phyloP scores from a whole-genome alignment of 1,284 basidiomycete genomes.

The Cutaneotrichosporon sp. region DNA sequence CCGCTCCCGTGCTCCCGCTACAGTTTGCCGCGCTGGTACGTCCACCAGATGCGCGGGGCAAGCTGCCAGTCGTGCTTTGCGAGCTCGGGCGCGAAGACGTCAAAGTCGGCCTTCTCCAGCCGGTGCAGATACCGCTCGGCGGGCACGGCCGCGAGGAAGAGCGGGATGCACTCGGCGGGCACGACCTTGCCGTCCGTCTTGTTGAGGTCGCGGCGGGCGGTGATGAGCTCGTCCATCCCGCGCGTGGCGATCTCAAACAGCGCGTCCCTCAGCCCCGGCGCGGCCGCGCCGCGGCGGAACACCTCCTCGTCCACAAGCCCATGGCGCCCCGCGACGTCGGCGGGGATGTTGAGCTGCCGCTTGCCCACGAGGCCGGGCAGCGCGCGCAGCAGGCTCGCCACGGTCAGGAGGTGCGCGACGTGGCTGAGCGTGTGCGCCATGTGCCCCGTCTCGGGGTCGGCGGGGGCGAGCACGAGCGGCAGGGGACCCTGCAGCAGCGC shows the following conservation, averaged over 20 bases:
- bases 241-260: conserved; percentile 86
- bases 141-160: conserved; percentile 79
- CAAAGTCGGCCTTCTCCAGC: conserved; percentile 76
- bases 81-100: conserved; percentile 73
- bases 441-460: conserved; percentile 59
- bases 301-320: conserved; percentile 84
- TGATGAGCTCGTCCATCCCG: conserved; percentile 87
- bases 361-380: conserved; percentile 71
- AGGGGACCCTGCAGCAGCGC: conserved; percentile 78
- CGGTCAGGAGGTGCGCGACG: conserved; percentile 53
- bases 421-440: conserved; percentile 71
- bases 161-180: conserved; percentile 67
- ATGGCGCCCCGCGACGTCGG: conserved; percentile 77
- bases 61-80: conserved; percentile 79
- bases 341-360: conserved; percentile 75
- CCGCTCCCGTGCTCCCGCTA: conserved; percentile 31
- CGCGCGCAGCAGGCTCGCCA: conserved; percentile 65
- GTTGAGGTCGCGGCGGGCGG: conserved; percentile 75
- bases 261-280: conserved; percentile 61
- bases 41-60: conserved; percentile 80
- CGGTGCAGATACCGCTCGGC: conserved; percentile 66
- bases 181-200: conserved; percentile 62
- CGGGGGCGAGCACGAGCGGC: conserved; percentile 64
- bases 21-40: conserved; percentile 56
- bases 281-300: conserved; percentile 67